These are phyloP conservation scores for Fusarium vanettenii DNA, from an alignment of 2,329 filamentous ascomycete genomes.

Conservation along the genomic window DNA sequence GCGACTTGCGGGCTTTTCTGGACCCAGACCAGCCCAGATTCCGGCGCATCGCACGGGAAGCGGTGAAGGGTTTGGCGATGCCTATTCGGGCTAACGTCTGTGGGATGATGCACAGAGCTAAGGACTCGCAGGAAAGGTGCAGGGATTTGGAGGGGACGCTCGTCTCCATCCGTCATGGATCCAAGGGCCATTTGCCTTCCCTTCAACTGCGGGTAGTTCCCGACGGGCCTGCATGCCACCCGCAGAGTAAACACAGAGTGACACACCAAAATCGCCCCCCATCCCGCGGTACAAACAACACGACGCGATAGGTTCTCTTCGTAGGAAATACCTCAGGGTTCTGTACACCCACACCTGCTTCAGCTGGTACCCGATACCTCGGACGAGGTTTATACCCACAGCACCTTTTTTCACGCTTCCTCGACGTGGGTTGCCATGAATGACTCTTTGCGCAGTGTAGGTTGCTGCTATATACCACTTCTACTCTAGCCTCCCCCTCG, in stretches of 20 bases:
- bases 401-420: not conserved
- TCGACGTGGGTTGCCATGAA: not conserved
- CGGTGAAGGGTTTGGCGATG: slow-evolving; percentile 44
- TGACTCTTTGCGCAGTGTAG: not conserved
- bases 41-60: slow-evolving; percentile 33
- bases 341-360: not conserved
- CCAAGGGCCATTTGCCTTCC: not conserved
- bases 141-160: slow-evolving; percentile 26
- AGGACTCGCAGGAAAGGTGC: slow-evolving; percentile 28
- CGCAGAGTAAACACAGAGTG: slow-evolving; percentile 6
- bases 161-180: not conserved
- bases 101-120: slow-evolving; percentile 42
- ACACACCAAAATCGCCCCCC: not conserved
- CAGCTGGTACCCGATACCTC: slow-evolving; percentile 13
- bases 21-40: slow-evolving; percentile 10
- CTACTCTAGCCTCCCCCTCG: slow-evolving; percentile 6
- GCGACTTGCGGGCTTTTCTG: slow-evolving; percentile 39
- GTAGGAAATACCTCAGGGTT: slow-evolving; percentile 29
- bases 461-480: not conserved
- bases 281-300: not conserved
- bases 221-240: slow-evolving; percentile 9
- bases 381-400: not conserved
- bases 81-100: slow-evolving; percentile 39
- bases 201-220: slow-evolving; percentile 23
- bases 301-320: not conserved